These are phyloP conservation scores for Diplotaxis tenuifolia DNA, from an alignment of 345 rosid genomes.

Conservation along the genomic window DNA sequence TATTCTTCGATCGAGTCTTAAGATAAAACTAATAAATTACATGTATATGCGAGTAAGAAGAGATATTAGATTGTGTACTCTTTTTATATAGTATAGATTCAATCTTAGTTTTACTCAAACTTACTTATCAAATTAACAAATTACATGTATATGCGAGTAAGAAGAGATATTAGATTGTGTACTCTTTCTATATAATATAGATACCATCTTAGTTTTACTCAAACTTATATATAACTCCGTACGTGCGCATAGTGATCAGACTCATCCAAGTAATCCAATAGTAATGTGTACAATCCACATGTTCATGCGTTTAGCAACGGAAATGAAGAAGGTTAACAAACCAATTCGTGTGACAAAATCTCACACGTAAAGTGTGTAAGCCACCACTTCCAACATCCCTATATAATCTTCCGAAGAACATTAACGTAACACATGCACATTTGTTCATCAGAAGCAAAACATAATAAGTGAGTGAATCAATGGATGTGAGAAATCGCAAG, in stretches of 20 bases:
- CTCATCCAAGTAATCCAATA: background rate
- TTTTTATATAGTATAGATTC: too few species aligned
- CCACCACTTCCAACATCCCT: conserved; percentile 2
- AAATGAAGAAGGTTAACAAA: conserved; percentile 32
- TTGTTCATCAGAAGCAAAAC: background rate
- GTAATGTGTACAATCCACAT: conserved; percentile 20
- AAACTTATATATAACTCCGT: background rate
- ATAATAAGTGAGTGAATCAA: background rate
- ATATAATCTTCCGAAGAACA: conserved; percentile 3
- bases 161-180: too few species aligned
- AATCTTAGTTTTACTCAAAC: too few species aligned
- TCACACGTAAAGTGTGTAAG: conserved; percentile 28
- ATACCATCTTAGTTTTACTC: too few species aligned
- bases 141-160: too few species aligned
- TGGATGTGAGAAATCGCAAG: conserved; percentile 27
- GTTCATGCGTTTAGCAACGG: conserved; percentile 31
- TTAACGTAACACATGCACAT: conserved; percentile 6
- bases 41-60: too few species aligned
- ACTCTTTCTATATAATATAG: too few species aligned
- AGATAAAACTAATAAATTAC: too few species aligned
- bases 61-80: too few species aligned
- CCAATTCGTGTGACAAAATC: conserved; percentile 31
- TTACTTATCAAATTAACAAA: too few species aligned
- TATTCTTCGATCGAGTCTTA: too few species aligned
- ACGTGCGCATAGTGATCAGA: background rate